Percentiles rank a stretch among this genome's conserved stretches.
These are phyloP conservation scores for Leucoagaricus sp. DNA, from an alignment of 1,284 basidiomycete genomes.

Conservation along the genomic window DNA sequence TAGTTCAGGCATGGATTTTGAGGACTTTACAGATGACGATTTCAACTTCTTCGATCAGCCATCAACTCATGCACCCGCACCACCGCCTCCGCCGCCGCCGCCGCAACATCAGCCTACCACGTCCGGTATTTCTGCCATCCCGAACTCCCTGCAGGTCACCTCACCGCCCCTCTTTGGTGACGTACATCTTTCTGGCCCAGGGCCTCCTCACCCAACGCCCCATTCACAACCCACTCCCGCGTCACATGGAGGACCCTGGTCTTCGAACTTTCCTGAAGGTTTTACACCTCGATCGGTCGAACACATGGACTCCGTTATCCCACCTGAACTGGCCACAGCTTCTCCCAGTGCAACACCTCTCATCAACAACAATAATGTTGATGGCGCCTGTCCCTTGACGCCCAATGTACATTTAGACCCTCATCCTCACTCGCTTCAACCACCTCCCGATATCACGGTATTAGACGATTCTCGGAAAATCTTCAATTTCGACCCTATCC, in stretches of 20 bases:
- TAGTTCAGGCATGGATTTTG: slow-evolving; percentile 47
- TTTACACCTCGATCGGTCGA: slow-evolving; percentile 30
- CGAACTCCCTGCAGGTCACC: slow-evolving; percentile 21
- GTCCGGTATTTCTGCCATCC: slow-evolving; percentile 7
- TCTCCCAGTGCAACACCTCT: slow-evolving; percentile 29
- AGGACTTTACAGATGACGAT: slow-evolving; percentile 78
- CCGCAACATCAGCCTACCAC: slow-evolving; percentile 6
- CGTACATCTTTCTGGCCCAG: slow-evolving; percentile 23
- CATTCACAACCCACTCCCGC: slow-evolving; percentile 21
- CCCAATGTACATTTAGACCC: slow-evolving; percentile 49
- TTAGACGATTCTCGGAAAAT: slow-evolving; percentile 24
- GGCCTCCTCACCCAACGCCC: slow-evolving; percentile 36
- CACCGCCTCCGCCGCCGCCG: neutral
- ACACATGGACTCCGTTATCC: slow-evolving; percentile 21
- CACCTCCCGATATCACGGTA: too few relatives aligned
- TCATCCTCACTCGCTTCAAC: slow-evolving; percentile 42
- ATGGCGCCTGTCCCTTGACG: slow-evolving; percentile 28
- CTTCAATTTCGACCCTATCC: slow-evolving; percentile 62
- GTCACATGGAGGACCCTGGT: slow-evolving; percentile 6
- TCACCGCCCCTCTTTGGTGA: slow-evolving; percentile 33
- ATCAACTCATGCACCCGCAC: slow-evolving; percentile 16
- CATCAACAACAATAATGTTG: neutral
- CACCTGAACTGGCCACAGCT: slow-evolving; percentile 36
- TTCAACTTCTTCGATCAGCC: slow-evolving; percentile 75
- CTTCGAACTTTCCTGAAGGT: slow-evolving; percentile 23